These are phyloP conservation scores for Thelonectria blattea DNA, from an alignment of 2,329 filamentous ascomycete species.

Conservation along the genomic window DNA sequence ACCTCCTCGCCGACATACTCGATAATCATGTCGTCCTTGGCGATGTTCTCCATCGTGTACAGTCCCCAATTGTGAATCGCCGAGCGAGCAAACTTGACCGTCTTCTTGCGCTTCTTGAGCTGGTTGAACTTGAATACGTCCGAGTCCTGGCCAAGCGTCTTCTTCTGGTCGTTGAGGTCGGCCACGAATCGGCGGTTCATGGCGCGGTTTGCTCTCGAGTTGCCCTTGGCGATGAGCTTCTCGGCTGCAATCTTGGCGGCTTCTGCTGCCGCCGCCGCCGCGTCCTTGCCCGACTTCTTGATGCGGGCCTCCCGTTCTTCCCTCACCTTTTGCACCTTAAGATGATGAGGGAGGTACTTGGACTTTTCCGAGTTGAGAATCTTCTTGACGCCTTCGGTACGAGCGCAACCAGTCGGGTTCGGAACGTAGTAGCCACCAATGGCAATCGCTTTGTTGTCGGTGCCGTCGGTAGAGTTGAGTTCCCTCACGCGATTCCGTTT, in stretches of 20 bases:
- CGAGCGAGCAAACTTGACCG: slow-evolving; percentile 95
- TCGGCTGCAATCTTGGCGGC: slow-evolving; percentile 76
- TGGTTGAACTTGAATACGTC: slow-evolving; percentile 98
- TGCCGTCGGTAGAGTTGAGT: slow-evolving; percentile 52
- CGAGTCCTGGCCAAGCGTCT: slow-evolving; percentile 79
- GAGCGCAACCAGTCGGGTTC: slow-evolving; percentile 82
- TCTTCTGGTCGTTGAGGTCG: slow-evolving; percentile 94
- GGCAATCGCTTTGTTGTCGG: slow-evolving; percentile 43
- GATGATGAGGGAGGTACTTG: slow-evolving; percentile 95
- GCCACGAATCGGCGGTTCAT: slow-evolving; percentile 95
- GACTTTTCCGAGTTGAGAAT: slow-evolving; percentile 98
- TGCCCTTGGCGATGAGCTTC: slow-evolving; percentile 83
- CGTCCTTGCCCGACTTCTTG: slow-evolving; percentile 71
- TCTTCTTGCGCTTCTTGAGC: slow-evolving; percentile 99
- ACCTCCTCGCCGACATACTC: slow-evolving; percentile 99
- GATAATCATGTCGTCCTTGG: slow-evolving; percentile 99
- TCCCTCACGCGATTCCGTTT: slow-evolving; percentile 61
- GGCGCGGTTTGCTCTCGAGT: slow-evolving; percentile 90
- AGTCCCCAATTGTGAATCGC: slow-evolving; percentile 99
- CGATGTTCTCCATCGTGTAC: slow-evolving; percentile 97
- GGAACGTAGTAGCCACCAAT: slow-evolving; percentile 80
- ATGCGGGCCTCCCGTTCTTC: slow-evolving; percentile 85
- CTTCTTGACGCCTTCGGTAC: slow-evolving; percentile 93
- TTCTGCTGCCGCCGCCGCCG: slow-evolving; percentile 70
- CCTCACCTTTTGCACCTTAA: slow-evolving; percentile 90